phyloP scores from a whole-genome alignment of 805 yeast species.

The Yarrowia hollandica region DNA sequence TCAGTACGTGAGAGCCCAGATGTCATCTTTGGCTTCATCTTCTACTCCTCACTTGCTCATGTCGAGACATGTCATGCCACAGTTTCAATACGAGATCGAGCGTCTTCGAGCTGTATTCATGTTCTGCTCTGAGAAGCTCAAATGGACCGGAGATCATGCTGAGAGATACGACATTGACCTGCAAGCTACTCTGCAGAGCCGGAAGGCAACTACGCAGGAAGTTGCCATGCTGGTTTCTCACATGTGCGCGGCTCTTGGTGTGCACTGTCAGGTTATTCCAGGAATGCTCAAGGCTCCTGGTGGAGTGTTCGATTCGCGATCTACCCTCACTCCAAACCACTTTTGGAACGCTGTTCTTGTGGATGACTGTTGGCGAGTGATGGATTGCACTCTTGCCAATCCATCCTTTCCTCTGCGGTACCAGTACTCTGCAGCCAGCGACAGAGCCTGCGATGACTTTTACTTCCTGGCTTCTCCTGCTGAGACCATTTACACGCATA shows the following conservation, averaged over 20 bases:
- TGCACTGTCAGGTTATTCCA: constrained; percentile 71
- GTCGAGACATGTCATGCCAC: constrained; percentile 19
- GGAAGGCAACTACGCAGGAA: constrained; percentile 66
- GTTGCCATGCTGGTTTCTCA: constrained; percentile 73
- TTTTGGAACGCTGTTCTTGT: constrained; percentile 82
- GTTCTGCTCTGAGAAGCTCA: constrained; percentile 61
- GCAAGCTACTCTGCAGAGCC: constrained; percentile 43
- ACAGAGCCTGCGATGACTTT: constrained; percentile 49
- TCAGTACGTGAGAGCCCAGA: constrained; percentile 12
- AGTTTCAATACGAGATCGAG: constrained; percentile 55
- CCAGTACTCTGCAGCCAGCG: constrained; percentile 45
- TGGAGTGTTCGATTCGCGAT: constrained; percentile 48
- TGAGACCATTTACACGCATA: constrained; percentile 76
- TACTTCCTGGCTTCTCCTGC: constrained; percentile 80
- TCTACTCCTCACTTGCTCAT: constrained; percentile 20
- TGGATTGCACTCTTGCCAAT: constrained; percentile 72
- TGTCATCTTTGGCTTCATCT: constrained; percentile 9
- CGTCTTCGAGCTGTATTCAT: constrained; percentile 64
- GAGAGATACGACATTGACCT: constrained; percentile 34
- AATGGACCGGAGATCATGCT: constrained; percentile 41
- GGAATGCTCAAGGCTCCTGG: constrained; percentile 86
- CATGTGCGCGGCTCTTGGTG: constrained; percentile 66
- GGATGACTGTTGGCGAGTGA: constrained; percentile 73
- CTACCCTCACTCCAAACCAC: constrained; percentile 63
- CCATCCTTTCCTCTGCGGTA: constrained; percentile 53